These are phyloP conservation scores for Schizophyllum amplum DNA, from an alignment of 1,284 basidiomycete genomes.

Conservation along the genomic window DNA sequence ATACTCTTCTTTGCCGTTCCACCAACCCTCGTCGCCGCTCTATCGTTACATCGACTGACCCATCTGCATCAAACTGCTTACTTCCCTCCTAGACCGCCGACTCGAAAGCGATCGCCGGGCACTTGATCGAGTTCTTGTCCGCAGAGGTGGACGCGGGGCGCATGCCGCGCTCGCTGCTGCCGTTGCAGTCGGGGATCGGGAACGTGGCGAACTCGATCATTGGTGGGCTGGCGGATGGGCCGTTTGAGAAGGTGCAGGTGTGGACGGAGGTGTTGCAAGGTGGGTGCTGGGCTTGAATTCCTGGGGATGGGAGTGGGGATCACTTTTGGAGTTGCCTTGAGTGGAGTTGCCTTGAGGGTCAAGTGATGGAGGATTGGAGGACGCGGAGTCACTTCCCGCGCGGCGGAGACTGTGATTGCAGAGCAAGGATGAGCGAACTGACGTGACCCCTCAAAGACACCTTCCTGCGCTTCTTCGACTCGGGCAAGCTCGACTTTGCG, in stretches of 20 bases:
- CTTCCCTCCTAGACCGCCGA: conserved; percentile 25
- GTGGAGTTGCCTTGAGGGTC: no score
- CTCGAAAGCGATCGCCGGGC: conserved; percentile 32
- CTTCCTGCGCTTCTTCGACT: conserved; percentile 40
- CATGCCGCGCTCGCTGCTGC: conserved; percentile 35
- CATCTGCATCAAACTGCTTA: not conserved
- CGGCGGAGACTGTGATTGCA: no score
- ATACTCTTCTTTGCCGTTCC: not conserved
- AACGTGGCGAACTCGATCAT: conserved; percentile 48
- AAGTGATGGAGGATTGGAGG: no score
- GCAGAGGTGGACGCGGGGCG: conserved; percentile 37
- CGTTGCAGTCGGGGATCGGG: conserved; percentile 43
- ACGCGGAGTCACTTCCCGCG: no score
- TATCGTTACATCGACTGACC: not conserved
- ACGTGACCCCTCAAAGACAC: no score
- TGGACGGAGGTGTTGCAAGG: conserved; percentile 45
- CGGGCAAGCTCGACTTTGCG: conserved; percentile 40
- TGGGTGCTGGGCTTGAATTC: no score
- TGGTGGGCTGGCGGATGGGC: conserved; percentile 38
- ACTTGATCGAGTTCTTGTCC: conserved; percentile 40
- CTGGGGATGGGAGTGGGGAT: no score
- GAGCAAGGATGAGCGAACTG: not conserved
- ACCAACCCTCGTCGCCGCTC: no score
- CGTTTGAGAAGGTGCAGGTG: conserved; percentile 40
- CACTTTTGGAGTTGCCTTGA: no score